Evolutionary conservation across 345 rosid genomes (phyloP), one percentile per base, ranked within the genome.

Genomic region (Camelina laxa): DNA sequence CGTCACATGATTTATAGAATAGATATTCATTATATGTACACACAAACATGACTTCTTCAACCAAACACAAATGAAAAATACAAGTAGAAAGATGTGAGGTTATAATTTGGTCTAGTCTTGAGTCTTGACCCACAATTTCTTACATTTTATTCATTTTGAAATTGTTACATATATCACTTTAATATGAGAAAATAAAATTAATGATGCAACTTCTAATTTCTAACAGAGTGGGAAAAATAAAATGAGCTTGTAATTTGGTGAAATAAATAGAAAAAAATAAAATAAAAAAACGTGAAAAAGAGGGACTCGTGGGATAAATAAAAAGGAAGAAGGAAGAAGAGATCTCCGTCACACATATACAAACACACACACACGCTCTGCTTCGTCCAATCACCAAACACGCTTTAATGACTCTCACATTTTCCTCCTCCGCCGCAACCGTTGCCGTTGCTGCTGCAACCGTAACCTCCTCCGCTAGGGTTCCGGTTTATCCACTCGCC

Each of bases 381-480:
- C 56, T 78, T 36, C 65, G 51, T 69, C 69, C 79, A 69, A 64
- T 68, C 79, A 54, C 55, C 44, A 68, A 64, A 64, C 44, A 56
- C 22, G 74, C 50, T 27, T 78, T 74, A 57, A 84, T 83, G 88
- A 79, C 84, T 61, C 77, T 75, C 75, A 53, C 87, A 53, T 67
- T 80, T 67, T 83, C 70, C 83, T 80, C 73, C 83, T 64, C 79
- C 80, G 56, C 81, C 79, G 65, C 76, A 47, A 57, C 84, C 82
- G 72, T 65, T 49, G 72, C 79, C 76, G 67, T 78, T 73, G 62
- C 81, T 73, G n/a, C 79, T 31, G 65, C 76, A 36, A 50, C 82
- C 69, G 69, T 81, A 62, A 39, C 75, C 62, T 57, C 79, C 35
- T 44, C 81, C 67, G 72, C 71, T 75, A 57, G 80, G 82, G 75